Evolutionary conservation across 208 protist genomes (phyloP), one percentile per base, ranked within the genome.

Genomic region (Trypanosoma mega): DNA sequence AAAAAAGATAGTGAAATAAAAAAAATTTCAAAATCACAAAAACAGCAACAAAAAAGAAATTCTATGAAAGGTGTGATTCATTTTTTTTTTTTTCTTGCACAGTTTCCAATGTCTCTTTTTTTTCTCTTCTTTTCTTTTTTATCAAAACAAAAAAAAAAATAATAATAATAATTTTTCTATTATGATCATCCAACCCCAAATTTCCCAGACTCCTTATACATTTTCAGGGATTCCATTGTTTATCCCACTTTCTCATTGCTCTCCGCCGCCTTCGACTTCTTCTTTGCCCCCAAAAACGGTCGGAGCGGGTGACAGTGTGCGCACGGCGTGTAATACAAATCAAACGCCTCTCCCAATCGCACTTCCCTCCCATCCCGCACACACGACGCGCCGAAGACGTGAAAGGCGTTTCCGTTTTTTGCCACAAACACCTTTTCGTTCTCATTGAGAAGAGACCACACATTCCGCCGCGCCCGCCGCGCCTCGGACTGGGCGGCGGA

Each of bases 341-440:
- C 47, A 23, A 80, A 45, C 18, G 78, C 82, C 33, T 77, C 58
- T 23, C 9, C 52, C 6, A 76, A 23, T 9, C 36, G 47, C 11
- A 69, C 27, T 33, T 34, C 43, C 1, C 61, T 67, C 34, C 53
- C 45, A 12, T 64, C 61, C 20, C 61, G 30, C 26, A 78, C 53
- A 41, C 74, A 37, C 9, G 49, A 3, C 24, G 74, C 78, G 49
- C 65, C 56, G 1, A 61, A 1, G 3, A 44, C 45, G 64, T 89
- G 82, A 55, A 89, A 89, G 31, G 75, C 66, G 12, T 60, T 72
- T 8, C 78, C 78, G 45, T 82, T 78, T 0, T 27, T 63, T 1
- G 75, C 82, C 11, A 64, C 56, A 44, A 72, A 65, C 0, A 85
- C 78, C 18, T 18, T 48, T 41, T 59, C 60, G 2, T 68, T 58